Evolutionary conservation across 768 basidiomycete species (phyloP).

Genomic region (Naganishia vaughanmartiniae): DNA sequence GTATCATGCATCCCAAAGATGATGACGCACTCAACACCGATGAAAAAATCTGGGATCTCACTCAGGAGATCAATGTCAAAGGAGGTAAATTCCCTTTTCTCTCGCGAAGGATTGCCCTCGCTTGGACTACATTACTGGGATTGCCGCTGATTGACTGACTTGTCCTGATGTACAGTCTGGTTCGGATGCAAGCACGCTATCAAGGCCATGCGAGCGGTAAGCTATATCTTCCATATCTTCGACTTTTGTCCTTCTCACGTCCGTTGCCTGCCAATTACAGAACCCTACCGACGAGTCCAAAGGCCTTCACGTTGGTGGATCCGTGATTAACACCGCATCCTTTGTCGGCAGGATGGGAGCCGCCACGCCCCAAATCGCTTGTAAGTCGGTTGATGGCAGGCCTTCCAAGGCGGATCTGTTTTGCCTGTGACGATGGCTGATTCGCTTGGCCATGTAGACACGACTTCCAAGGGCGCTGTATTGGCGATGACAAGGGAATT

Average conservation of each 20-base stretch:
- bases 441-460: constrained; percentile 59
- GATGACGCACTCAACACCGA: constrained; percentile 95
- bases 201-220: constrained; percentile 77
- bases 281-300: constrained; percentile 79
- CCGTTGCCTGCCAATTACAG: constrained; percentile 25
- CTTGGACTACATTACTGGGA: not conserved
- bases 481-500: constrained; percentile 97
- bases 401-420: not conserved
- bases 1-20: constrained; percentile 96
- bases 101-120: too few relatives aligned
- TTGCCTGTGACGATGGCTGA: not conserved
- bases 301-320: constrained; percentile 67
- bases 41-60: constrained; percentile 80
- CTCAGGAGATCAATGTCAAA: constrained; percentile 83
- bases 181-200: constrained; percentile 99
- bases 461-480: constrained; percentile 96
- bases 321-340: constrained; percentile 96
- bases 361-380: constrained; percentile 97
- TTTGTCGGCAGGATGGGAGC: constrained; percentile 95
- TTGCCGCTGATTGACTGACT: not conserved
- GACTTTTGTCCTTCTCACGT: constrained; percentile 10
- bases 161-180: constrained; percentile 64
- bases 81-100: constrained; percentile 54
- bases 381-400: constrained; percentile 57
- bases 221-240: constrained; percentile 23